Conservation (phyloP, 208 protist species). For the Willaertia magna region DNA sequence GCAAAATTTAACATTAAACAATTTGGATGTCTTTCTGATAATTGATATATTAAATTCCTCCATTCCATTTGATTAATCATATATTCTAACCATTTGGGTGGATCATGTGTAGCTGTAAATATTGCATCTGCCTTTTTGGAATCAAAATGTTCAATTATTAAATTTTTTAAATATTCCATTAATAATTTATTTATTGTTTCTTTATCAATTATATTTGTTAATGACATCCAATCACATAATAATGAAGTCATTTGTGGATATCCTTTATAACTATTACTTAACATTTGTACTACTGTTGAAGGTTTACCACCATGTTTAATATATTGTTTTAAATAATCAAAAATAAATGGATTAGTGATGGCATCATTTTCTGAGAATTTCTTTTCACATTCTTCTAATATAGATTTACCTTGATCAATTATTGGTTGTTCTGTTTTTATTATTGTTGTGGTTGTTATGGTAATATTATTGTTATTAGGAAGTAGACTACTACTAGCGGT, state of each 20-base stretch:
- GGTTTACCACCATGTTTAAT: background rate
- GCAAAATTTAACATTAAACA: slow-evolving; percentile 1
- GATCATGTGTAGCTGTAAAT: background rate
- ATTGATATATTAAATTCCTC: slow-evolving; percentile 6
- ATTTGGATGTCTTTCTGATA: background rate
- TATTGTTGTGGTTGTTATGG: too few relatives aligned
- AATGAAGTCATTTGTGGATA: background rate
- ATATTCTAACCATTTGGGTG: background rate
- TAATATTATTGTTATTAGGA: too few relatives aligned
- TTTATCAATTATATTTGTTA: background rate
- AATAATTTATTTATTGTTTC: background rate
- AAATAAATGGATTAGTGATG: background rate
- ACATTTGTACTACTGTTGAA: background rate
- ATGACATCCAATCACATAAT: background rate
- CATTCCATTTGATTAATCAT: background rate
- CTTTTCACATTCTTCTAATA: background rate
- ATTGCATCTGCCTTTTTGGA: slow-evolving; percentile 4
- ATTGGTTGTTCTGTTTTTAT: too few relatives aligned
- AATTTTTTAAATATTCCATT: background rate
- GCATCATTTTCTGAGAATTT: background rate
- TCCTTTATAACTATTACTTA: background rate
- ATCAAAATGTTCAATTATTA: background rate
- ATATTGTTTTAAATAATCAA: background rate
- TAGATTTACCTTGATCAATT: background rate
- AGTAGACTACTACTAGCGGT: too few relatives aligned